phyloP scores from a whole-genome alignment of 2,329 filamentous ascomycete genomes.

The Stagonosporopsis cucurbitacearum region DNA sequence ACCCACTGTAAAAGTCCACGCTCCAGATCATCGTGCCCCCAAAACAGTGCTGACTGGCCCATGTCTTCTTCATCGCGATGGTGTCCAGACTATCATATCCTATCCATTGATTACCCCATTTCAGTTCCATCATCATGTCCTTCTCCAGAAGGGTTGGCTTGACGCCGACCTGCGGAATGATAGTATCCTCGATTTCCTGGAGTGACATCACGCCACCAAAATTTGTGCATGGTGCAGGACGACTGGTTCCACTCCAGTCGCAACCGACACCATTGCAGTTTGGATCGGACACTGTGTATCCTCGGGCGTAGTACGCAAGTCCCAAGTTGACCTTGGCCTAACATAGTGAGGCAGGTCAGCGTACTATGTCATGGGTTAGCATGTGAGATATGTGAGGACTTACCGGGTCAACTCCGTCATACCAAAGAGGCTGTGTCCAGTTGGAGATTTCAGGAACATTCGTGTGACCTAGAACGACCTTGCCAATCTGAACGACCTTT shows the following conservation, averaged over 20 bases:
- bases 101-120: constrained; percentile 47
- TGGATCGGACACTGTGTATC: constrained; percentile 33
- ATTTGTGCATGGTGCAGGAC: background rate
- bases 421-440: background rate
- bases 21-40: constrained; percentile 28
- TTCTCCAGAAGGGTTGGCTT: constrained; percentile 2
- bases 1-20: constrained; percentile 18
- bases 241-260: background rate
- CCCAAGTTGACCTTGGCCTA: constrained; percentile 52
- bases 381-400: background rate
- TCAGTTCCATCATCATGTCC: constrained; percentile 43
- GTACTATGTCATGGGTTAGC: too few relatives aligned
- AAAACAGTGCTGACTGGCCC: background rate
- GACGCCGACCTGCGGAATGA: background rate
- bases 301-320: constrained; percentile 54
- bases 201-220: background rate
- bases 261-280: constrained; percentile 24
- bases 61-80: constrained; percentile 52
- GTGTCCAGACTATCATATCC: constrained; percentile 50
- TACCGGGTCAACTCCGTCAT: background rate
- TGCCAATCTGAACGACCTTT: background rate
- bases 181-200: background rate
- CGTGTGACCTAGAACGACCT: background rate
- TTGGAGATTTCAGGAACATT: background rate
- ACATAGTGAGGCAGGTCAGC: too few relatives aligned